A percentile compares a stretch with the other conserved stretches of the same genome.
These are phyloP conservation scores for Pseudodiploospora longispora DNA, from an alignment of 2,329 filamentous ascomycete species.

Conservation along the genomic window DNA sequence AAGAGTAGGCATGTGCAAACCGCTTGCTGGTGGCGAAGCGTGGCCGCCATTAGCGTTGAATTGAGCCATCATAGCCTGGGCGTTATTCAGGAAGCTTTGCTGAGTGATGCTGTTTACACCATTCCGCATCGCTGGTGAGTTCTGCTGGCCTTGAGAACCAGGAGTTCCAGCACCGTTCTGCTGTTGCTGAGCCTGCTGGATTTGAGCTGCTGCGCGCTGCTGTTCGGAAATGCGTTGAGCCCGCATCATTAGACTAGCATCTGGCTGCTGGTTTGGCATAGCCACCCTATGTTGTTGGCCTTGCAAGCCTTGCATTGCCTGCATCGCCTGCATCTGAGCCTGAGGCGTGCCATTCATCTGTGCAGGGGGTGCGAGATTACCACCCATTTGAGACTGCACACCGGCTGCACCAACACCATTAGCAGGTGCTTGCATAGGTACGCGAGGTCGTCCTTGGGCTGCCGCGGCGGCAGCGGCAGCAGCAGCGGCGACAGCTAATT, in stretches of 20 bases:
- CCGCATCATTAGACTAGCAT: slow-evolving; percentile 52
- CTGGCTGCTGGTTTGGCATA: slow-evolving; percentile 32
- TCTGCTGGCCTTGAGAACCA: slow-evolving; percentile 30
- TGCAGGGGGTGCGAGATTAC: slow-evolving; percentile 44
- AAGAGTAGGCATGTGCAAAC: slow-evolving; percentile 38
- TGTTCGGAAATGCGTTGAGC: slow-evolving; percentile 60
- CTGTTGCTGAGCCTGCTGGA: slow-evolving; percentile 32
- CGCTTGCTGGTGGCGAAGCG: slow-evolving; percentile 35
- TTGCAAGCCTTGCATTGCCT: slow-evolving; percentile 21
- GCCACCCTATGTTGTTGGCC: slow-evolving; percentile 50
- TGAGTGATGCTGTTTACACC: slow-evolving; percentile 39
- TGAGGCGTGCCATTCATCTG: slow-evolving; percentile 60
- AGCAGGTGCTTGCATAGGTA: slow-evolving; percentile 46
- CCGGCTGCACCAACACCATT: slow-evolving; percentile 40
- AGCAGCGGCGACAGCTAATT: slow-evolving; percentile 33
- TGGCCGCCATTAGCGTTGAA: slow-evolving; percentile 36
- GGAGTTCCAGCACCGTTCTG: slow-evolving; percentile 25
- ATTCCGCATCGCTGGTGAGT: slow-evolving; percentile 36
- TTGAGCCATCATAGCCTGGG: slow-evolving; percentile 44
- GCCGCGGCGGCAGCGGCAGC: slow-evolving; percentile 32
- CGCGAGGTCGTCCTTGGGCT: slow-evolving; percentile 39
- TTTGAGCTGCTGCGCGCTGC: slow-evolving; percentile 40
- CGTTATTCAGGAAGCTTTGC: slow-evolving; percentile 44
- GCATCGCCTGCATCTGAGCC: slow-evolving; percentile 56
- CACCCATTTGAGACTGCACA: slow-evolving; percentile 40